Conservation (phyloP, 129 eudicot species). For the Glebionis coronaria region DNA sequence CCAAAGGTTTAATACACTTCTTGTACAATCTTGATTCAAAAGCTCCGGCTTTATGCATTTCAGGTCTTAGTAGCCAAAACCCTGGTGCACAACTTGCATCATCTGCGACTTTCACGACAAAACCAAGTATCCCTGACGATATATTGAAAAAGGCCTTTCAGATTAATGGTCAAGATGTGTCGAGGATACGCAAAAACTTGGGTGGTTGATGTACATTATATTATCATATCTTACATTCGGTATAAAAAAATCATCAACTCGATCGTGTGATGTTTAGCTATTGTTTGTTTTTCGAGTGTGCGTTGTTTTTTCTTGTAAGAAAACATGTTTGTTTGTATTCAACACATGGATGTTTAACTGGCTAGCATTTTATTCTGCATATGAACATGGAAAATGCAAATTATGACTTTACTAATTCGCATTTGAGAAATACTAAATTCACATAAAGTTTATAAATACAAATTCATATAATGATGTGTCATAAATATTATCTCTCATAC, state of each 20-base stretch:
- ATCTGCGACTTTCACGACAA: constrained; percentile 57
- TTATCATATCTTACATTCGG: not conserved
- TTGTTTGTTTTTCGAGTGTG: no score
- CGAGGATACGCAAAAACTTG: constrained; percentile 55
- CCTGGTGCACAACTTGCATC: constrained; percentile 81
- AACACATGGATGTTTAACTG: no score
- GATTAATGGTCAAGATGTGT: constrained; percentile 62
- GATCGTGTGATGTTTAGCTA: no score
- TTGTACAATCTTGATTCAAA: constrained; percentile 51
- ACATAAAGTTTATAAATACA: no score
- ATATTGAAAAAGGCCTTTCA: constrained; percentile 58
- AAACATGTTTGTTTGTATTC: no score
- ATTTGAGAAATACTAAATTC: no score
- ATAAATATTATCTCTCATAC: no score
- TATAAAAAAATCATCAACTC: not conserved
- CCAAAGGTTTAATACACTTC: constrained; percentile 71
- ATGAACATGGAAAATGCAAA: no score
- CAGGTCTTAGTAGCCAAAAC: constrained; percentile 78
- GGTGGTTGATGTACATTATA: constrained; percentile 39
- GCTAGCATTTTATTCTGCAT: no score
- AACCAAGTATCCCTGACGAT: constrained; percentile 61
- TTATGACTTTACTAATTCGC: no score
- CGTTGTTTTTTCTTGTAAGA: no score
- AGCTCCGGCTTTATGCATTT: constrained; percentile 49
- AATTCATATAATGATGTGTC: no score